Base-by-base conservation (phyloP, 108 stramenopile species). In the Schizochytrium sp. region DNA sequence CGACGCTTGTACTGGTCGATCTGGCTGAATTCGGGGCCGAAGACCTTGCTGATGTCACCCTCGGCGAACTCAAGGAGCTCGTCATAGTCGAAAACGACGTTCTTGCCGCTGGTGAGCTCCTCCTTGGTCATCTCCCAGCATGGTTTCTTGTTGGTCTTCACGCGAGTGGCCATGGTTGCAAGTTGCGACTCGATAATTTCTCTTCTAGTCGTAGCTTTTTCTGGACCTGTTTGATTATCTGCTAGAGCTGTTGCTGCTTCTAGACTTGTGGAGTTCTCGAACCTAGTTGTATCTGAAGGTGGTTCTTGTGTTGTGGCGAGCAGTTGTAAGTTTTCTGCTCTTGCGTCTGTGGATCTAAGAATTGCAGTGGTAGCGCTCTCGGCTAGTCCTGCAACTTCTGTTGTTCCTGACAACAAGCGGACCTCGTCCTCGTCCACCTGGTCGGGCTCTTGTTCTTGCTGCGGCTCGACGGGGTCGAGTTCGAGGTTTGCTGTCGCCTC, bases 61-160 rank as follows among this genome's bases (percentile, higher is more conserved):
- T 69, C 64, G 40, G 64, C 64, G 64, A 69, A 69, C 64, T 69
- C 64, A 44, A 69, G 64, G 64, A 69, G 64, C 28, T 69, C 64
- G 42, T 69, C 64, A 69, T 69, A 69, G 64, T 69, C 44, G 64
- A 69, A 69, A 8, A 69, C 64, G 42, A 44, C 64, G 64, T 38
- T 69, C 64, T 69, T 69, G 64, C 64, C 64, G 64, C 64, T 69
- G 64, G 64, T 69, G 42, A 69, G 64, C 64, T 69, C 64, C 64
- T 69, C 64, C 64, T 69, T 69, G 64, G 64, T 69, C 64, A 69
- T 69, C 15, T 69, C 64, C 64, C 64, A 69, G 64, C 64, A 69
- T 69, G 64, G 64, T 44, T 69, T 69, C 64, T 69, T 69, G 64
- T 69, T 69, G 42, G 64, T 69, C 64, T 69, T 69, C 42, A 69